Percentiles rank a stretch among this genome's conserved stretches.
Conservation (phyloP, 495 filamentous ascomycete genomes). For the Annulohypoxylon maeteangense region DNA sequence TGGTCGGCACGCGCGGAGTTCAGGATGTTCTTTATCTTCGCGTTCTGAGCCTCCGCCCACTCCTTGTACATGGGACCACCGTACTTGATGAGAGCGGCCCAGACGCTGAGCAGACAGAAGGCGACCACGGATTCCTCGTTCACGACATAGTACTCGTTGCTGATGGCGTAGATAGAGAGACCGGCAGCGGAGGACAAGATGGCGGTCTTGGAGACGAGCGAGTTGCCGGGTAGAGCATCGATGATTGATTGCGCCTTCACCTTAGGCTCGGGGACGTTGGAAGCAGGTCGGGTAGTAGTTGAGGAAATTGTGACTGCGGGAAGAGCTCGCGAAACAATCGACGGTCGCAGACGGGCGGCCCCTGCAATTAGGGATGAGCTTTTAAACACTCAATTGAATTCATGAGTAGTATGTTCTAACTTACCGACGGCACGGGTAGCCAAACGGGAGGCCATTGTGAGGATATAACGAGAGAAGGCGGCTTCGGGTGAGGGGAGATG, state of each 20-base stretch:
- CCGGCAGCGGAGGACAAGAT: slow-evolving; percentile 93
- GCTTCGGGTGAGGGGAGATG: slow-evolving; percentile 52
- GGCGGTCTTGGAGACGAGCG: slow-evolving; percentile 91
- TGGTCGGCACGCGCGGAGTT: slow-evolving; percentile 94
- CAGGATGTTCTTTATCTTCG: slow-evolving; percentile 91
- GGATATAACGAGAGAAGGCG: slow-evolving; percentile 48
- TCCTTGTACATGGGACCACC: slow-evolving; percentile 90
- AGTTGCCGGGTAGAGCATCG: slow-evolving; percentile 85
- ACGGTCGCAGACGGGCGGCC: slow-evolving; percentile 87
- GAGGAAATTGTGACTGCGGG: slow-evolving; percentile 75
- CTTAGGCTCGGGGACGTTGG: slow-evolving; percentile 89
- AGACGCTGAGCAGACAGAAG: slow-evolving; percentile 87
- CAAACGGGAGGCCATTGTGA: slow-evolving; percentile 94
- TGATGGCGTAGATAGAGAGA: slow-evolving; percentile 91
- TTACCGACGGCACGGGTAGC: slow-evolving; percentile 91
- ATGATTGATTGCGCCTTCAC: slow-evolving; percentile 95
- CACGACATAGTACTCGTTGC: slow-evolving; percentile 99
- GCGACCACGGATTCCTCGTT: slow-evolving; percentile 97
- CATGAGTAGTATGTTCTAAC: slow-evolving; percentile 47
- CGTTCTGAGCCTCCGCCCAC: slow-evolving; percentile 87
- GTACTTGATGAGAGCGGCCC: slow-evolving; percentile 88
- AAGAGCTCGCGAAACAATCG: slow-evolving; percentile 72
- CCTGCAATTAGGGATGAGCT: slow-evolving; percentile 63
- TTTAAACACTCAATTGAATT: slow-evolving; percentile 27
- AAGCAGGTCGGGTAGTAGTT: slow-evolving; percentile 71